Evolutionary conservation across 352 stramenopile species (phyloP), one percentile per base, ranked within the genome.

Genomic region (Pythium rhizo-oryzae): DNA sequence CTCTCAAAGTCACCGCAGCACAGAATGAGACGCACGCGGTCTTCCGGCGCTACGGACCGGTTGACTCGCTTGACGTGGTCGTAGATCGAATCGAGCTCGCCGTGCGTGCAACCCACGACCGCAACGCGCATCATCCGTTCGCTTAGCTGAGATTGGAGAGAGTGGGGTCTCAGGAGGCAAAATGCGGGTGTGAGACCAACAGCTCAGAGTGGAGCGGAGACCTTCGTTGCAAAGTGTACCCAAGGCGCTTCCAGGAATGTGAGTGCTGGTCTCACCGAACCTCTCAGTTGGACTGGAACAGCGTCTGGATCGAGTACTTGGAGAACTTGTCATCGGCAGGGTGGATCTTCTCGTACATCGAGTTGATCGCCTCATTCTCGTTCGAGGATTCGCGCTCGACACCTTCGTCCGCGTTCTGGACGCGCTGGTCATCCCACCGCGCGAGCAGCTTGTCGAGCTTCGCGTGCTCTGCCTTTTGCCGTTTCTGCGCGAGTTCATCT

Each of bases 11-110:
- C 98, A 21, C 98, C 98, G 72, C 98, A 99, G 74, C 95, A 99
- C 23, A 99, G 71, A 47, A 99, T 74, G 41, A 99, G 71, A 67
- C 99, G 90, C 23, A 99, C 87, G 6, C 78, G 41, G 46, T 63
- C 57, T 18, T 30, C 3, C 1, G 56, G 56, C 24, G 41, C 25
- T 5, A 9, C 28, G 12, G 52, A 44, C 24, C 30, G 43, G 19
- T 90, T 87, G 8, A 69, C 52, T 19, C 75, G 65, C 25, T 94
- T 84, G 69, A 93, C 80, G 70, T 90, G 69, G 71, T 99, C 92
- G 66, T 99, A 99, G 71, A 99, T 99, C 25, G 89, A 85, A 70
- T 99, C 97, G 21, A 99, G 85, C 75, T 99, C 86, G 24, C 98
- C 98, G 79, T 99, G 98, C 62, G 92, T 95, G 77, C 98, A 99